phyloP scores from a whole-genome alignment of 495 filamentous ascomycete genomes.

The Xylaria longipes region DNA sequence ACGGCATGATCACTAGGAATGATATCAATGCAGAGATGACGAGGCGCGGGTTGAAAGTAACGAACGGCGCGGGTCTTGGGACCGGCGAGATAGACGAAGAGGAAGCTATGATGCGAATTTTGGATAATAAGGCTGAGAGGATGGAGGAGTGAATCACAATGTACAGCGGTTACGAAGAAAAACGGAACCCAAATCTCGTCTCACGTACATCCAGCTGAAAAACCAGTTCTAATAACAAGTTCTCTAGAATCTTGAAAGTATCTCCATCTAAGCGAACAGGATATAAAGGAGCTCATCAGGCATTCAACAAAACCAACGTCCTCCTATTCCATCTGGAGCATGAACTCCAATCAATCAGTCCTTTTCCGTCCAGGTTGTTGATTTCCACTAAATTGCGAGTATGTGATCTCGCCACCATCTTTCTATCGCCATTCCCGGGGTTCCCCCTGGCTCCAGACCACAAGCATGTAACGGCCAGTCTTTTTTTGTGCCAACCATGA shows the following conservation, averaged over 20 bases:
- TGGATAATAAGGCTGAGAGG: constrained; percentile 61
- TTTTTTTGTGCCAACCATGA: not conserved
- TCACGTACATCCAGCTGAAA: not conserved
- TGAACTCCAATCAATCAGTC: not conserved
- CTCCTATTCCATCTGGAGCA: not conserved
- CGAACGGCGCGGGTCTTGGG: constrained; percentile 45
- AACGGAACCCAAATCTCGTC: not conserved
- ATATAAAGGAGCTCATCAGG: not conserved
- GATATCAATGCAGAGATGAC: constrained; percentile 52
- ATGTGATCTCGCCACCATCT: not conserved
- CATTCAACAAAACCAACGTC: not conserved
- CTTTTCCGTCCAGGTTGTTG: not conserved
- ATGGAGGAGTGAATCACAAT: constrained; percentile 33
- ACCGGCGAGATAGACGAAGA: constrained; percentile 63
- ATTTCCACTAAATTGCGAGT: not conserved
- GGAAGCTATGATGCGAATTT: constrained; percentile 63
- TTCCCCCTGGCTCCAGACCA: not conserved
- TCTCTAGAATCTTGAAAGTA: not conserved
- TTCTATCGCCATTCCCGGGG: not conserved
- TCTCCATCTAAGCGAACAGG: not conserved
- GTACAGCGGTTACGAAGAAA: too few species aligned
- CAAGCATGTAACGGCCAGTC: not conserved
- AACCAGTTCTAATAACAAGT: not conserved
- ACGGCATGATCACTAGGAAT: constrained; percentile 49
- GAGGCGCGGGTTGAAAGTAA: constrained; percentile 47